Conservation (phyloP, 78 protist genomes). For the Ministeria vibrans region DNA sequence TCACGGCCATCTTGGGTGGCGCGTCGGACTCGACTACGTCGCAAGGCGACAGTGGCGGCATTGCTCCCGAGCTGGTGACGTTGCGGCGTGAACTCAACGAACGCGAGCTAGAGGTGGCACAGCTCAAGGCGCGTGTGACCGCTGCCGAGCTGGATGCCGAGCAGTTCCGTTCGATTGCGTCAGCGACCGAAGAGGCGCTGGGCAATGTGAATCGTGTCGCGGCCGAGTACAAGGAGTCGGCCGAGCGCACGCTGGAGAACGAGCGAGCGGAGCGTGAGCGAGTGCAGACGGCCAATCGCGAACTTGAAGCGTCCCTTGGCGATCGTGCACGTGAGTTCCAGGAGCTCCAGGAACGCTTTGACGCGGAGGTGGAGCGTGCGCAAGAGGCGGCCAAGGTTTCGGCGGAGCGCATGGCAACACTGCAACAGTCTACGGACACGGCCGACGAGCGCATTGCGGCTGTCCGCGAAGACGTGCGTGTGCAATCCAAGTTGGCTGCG, state of each 20-base stretch:
- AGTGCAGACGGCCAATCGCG: background rate
- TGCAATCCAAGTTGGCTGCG: background rate
- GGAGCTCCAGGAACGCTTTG: background rate
- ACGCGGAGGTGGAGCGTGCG: background rate
- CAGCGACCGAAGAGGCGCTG: background rate
- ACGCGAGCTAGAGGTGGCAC: background rate
- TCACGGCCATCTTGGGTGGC: no score
- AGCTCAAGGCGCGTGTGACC: background rate
- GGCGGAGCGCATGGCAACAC: no score
- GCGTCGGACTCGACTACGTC: no score
- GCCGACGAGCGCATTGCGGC: background rate
- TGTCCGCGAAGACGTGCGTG: background rate
- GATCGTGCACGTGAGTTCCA: background rate
- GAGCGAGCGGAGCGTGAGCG: background rate
- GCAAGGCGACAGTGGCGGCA: no score
- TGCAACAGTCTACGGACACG: background rate
- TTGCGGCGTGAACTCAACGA: background rate
- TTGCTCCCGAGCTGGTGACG: no score
- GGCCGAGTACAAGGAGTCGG: background rate
- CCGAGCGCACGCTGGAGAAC: background rate
- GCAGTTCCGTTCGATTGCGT: background rate
- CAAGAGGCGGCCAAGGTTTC: background rate
- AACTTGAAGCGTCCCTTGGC: background rate
- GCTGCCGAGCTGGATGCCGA: background rate
- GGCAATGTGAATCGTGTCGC: background rate